Evolutionary conservation across 2,329 filamentous ascomycete species (phyloP).

Genomic region (Ceratocystis eucalypticola): DNA sequence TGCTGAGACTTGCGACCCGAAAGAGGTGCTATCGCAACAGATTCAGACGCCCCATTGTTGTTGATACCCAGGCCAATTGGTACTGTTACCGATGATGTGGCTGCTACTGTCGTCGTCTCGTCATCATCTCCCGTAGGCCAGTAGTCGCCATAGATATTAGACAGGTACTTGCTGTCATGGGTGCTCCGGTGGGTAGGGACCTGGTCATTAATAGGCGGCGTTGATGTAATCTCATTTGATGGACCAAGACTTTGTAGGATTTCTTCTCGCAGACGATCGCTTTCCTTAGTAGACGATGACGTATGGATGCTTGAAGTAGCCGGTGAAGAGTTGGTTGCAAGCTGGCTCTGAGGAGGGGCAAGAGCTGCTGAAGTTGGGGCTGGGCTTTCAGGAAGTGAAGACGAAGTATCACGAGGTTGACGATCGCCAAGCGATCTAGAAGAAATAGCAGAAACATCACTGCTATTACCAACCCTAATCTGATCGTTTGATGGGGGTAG

Average conservation of each 20-base stretch:
- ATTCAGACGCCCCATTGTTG: background rate
- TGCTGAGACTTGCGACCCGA: background rate
- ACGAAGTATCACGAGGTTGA: background rate
- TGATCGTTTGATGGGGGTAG: background rate
- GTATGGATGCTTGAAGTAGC: conserved; percentile 21
- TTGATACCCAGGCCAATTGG: conserved; percentile 3
- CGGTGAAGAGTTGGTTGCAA: conserved; percentile 8
- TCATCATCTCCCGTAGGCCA: conserved; percentile 34
- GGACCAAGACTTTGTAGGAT: conserved; percentile 58
- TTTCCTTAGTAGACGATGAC: conserved; percentile 50
- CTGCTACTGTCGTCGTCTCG: background rate
- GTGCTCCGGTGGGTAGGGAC: conserved; percentile 15
- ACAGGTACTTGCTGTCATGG: conserved; percentile 49
- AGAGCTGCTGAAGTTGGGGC: conserved; percentile 5
- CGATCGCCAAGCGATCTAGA: background rate
- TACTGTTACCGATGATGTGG: background rate
- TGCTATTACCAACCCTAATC: background rate
- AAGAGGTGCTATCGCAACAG: background rate
- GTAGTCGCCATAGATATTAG: conserved; percentile 55
- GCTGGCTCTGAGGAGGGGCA: background rate
- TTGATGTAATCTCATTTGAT: background rate
- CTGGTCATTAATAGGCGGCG: background rate
- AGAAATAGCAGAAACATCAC: background rate
- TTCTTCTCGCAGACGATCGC: conserved; percentile 57
- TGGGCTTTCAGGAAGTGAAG: conserved; percentile 14